phyloP scores from a whole-genome alignment of 2,329 filamentous ascomycete species.

The Phialemonium atrogriseum region DNA sequence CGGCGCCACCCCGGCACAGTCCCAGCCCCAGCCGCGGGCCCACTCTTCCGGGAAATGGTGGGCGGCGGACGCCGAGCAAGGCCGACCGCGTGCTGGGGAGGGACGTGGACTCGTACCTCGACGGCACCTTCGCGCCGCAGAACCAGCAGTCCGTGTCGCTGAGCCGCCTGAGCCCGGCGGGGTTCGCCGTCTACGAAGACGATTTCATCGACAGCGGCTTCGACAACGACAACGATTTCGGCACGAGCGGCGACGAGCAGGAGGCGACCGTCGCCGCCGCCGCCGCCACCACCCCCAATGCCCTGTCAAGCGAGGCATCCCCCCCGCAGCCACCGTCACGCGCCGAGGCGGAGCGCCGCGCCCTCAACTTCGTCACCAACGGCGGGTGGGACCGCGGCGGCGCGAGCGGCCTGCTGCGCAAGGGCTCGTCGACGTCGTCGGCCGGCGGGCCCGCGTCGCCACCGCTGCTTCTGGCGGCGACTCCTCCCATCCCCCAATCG shows the following conservation, averaged over 20 bases:
- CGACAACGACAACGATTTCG: conserved; percentile 19
- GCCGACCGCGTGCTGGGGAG: conserved; percentile 51
- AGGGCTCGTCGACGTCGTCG: no score
- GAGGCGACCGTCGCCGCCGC: conserved; percentile 18
- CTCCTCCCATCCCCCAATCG: no score
- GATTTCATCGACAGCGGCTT: conserved; percentile 26
- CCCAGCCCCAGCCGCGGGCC: conserved; percentile 8
- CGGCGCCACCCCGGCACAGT: conserved; percentile 5
- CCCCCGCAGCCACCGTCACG: no score
- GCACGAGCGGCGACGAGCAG: conserved; percentile 13
- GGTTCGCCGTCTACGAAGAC: conserved; percentile 33
- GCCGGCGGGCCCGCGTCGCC: no score
- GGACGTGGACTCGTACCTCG: conserved; percentile 46
- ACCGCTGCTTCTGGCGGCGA: no score
- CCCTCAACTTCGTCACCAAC: conserved; percentile 25
- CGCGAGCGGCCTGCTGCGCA: conserved; percentile 22
- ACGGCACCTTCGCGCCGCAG: conserved; percentile 26
- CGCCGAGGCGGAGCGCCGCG: conserved; percentile 9
- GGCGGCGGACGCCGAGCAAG: conserved; percentile 39
- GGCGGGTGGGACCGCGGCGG: conserved; percentile 26
- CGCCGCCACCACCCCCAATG: conserved; percentile 4
- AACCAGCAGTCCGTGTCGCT: conserved; percentile 30
- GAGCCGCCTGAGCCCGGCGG: conserved; percentile 37
- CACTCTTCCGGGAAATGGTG: conserved; percentile 8
- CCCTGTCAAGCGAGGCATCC: conserved; percentile 4